phyloP scores from a whole-genome alignment of 768 basidiomycete species.

The Galerina marginata region DNA sequence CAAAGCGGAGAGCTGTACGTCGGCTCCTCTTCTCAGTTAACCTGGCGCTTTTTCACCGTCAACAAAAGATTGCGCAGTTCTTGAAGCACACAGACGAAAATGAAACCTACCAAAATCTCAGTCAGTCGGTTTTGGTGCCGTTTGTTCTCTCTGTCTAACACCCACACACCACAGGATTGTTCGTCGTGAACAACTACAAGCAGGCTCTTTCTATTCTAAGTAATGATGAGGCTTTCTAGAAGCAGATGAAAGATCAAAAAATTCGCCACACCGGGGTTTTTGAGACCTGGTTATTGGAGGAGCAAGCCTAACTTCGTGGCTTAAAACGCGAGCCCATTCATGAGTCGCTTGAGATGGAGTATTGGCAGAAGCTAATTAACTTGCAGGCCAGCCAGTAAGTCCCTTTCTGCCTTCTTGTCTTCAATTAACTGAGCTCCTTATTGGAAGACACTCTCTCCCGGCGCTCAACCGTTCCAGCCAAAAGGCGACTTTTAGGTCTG shows the following conservation, averaged over 20 bases:
- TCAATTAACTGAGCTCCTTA: not conserved
- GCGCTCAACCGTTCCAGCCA: too few relatives aligned
- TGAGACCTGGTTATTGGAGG: constrained; percentile 22
- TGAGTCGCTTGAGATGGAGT: constrained; percentile 24
- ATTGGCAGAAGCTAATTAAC: constrained; percentile 14
- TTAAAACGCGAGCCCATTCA: constrained; percentile 17
- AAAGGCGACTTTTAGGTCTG: too few relatives aligned
- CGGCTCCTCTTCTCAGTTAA: constrained; percentile 7
- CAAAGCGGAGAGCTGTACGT: constrained; percentile 34
- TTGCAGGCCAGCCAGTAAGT: constrained; percentile 15
- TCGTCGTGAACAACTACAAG: constrained; percentile 23
- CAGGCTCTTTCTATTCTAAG: constrained; percentile 20
- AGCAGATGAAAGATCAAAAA: too few relatives aligned
- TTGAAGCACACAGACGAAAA: constrained; percentile 18
- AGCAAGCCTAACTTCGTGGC: constrained; percentile 12
- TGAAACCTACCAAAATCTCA: constrained; percentile 28
- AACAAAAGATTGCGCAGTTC: constrained; percentile 24
- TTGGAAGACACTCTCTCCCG: not conserved
- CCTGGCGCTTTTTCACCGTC: constrained; percentile 22
- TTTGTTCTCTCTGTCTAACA: not conserved
- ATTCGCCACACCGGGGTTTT: too few relatives aligned
- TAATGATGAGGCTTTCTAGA: too few relatives aligned
- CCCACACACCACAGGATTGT: constrained; percentile 1
- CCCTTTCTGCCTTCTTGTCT: not conserved
- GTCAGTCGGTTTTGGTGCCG: constrained; percentile 12